Evolutionary conservation across 306 rosid genomes (phyloP).

Genomic region (Malus orientalis): DNA sequence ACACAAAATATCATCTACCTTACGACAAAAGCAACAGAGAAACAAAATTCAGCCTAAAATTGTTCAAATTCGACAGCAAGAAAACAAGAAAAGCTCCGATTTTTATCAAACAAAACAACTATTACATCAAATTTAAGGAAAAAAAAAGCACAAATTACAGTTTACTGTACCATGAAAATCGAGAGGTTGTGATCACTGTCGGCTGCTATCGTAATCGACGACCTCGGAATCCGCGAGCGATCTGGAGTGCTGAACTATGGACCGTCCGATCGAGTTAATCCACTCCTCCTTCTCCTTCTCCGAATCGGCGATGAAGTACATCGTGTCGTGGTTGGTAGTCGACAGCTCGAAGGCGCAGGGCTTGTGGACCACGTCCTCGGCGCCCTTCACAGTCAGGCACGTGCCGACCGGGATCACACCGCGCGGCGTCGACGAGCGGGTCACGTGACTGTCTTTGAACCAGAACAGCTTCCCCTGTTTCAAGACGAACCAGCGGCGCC

Average conservation of each 20-base stretch:
- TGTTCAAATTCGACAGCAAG: not conserved
- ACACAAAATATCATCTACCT: not conserved
- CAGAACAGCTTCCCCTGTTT: conserved; percentile 56
- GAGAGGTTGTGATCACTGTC: conserved; percentile 4
- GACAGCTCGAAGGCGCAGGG: conserved; percentile 69
- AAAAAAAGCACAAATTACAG: not conserved
- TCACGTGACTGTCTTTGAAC: conserved; percentile 42
- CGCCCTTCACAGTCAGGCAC: conserved; percentile 66
- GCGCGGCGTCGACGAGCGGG: conserved; percentile 40
- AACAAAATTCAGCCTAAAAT: not conserved
- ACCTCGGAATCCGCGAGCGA: conserved; percentile 45
- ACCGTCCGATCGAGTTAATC: conserved; percentile 52
- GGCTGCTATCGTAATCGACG: conserved; percentile 39
- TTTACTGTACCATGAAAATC: not conserved
- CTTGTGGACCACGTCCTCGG: conserved; percentile 56
- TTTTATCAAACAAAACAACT: not conserved
- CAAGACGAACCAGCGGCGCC: conserved; percentile 74
- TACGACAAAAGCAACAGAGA: not conserved
- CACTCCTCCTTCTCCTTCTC: conserved; percentile 61
- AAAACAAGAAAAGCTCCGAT: not conserved
- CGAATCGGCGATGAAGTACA: conserved; percentile 59
- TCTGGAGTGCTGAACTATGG: conserved; percentile 44
- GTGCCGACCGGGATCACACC: conserved; percentile 53
- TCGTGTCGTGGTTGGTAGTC: conserved; percentile 32
- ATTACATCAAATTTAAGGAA: not conserved